phyloP scores from a whole-genome alignment of 352 stramenopile genomes.

The Aphanomyces invadans region DNA sequence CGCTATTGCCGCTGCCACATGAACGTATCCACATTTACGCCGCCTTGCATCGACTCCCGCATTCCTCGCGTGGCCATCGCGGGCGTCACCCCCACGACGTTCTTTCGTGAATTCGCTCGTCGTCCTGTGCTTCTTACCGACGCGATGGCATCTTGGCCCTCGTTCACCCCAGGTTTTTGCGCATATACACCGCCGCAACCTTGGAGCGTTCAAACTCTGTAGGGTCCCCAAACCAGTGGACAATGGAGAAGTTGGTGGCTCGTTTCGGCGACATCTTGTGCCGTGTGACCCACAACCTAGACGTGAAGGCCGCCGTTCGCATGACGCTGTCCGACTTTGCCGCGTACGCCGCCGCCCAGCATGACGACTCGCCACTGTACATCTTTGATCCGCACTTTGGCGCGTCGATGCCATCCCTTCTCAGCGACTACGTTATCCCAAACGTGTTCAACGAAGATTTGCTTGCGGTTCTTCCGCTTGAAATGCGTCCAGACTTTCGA shows the following conservation, averaged over 20 bases:
- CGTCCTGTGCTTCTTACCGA: conserved; percentile 68
- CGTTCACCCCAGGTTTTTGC: conserved; percentile 41
- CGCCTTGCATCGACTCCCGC: conserved; percentile 40
- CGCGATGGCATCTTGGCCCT: conserved; percentile 62
- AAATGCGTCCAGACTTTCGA: conserved; percentile 56
- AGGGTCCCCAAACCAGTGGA: conserved; percentile 42
- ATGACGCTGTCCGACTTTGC: conserved; percentile 75
- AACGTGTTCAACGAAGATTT: conserved; percentile 75
- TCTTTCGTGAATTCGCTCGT: conserved; percentile 49
- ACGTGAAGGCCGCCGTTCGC: conserved; percentile 46
- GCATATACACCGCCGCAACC: background rate
- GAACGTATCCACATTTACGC: conserved; percentile 47
- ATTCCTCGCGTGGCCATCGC: conserved; percentile 48
- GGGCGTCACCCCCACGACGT: conserved; percentile 32
- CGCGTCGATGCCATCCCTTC: conserved; percentile 63
- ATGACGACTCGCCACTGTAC: conserved; percentile 83
- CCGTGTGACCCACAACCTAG: conserved; percentile 73
- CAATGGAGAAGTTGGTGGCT: conserved; percentile 46
- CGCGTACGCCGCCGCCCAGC: conserved; percentile 48
- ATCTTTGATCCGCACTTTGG: conserved; percentile 82
- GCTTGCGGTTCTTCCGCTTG: conserved; percentile 33
- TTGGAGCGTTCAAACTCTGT: background rate
- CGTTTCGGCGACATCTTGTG: conserved; percentile 34
- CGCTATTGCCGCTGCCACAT: conserved; percentile 81
- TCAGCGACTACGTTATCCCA: conserved; percentile 62